A percentile compares a stretch with the other conserved stretches of the same genome.
phyloP scores from a whole-genome alignment of 805 yeast species.

The Kuraishia ogatae region DNA sequence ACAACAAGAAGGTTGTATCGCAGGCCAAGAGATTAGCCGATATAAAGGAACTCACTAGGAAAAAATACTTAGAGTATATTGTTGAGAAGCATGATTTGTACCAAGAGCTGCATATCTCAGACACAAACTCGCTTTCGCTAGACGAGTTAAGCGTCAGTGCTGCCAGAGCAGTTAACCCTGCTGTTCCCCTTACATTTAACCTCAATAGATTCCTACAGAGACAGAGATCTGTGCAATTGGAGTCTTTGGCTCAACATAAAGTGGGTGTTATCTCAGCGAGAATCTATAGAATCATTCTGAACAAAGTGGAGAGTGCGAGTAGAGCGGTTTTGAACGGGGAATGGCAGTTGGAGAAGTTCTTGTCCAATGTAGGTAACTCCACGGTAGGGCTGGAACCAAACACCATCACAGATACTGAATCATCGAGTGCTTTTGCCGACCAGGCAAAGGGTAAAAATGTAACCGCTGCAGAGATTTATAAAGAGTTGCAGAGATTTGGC shows the following conservation, averaged over 20 bases:
- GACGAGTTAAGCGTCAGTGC: not conserved
- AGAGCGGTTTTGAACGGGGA: slow-evolving; percentile 20
- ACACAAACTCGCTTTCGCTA: not conserved
- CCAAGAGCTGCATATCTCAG: not conserved
- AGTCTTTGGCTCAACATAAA: slow-evolving; percentile 52
- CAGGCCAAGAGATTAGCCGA: slow-evolving; percentile 51
- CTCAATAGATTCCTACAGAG: slow-evolving; percentile 59
- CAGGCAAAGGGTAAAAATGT: slow-evolving; percentile 26
- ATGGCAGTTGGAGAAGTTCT: slow-evolving; percentile 15
- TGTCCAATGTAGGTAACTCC: slow-evolving; percentile 21
- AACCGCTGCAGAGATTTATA: slow-evolving; percentile 33
- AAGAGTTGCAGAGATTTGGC: slow-evolving; percentile 20
- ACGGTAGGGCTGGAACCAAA: slow-evolving; percentile 23
- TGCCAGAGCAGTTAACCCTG: slow-evolving; percentile 35
- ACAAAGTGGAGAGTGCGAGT: slow-evolving; percentile 48
- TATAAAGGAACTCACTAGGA: slow-evolving; percentile 49
- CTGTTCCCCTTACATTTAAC: slow-evolving; percentile 49
- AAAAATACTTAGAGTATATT: slow-evolving; percentile 25
- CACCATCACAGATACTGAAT: not conserved
- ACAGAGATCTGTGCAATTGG: slow-evolving; percentile 56
- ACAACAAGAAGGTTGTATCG: slow-evolving; percentile 25
- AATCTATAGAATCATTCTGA: slow-evolving; percentile 53
- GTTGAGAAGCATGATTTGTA: slow-evolving; percentile 5
- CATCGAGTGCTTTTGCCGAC: slow-evolving; percentile 20
- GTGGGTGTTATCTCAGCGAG: slow-evolving; percentile 62